Percentiles rank a stretch among this genome's conserved stretches.
Evolutionary conservation across 495 filamentous ascomycete genomes (phyloP).

Genomic region (Viridothelium virens): DNA sequence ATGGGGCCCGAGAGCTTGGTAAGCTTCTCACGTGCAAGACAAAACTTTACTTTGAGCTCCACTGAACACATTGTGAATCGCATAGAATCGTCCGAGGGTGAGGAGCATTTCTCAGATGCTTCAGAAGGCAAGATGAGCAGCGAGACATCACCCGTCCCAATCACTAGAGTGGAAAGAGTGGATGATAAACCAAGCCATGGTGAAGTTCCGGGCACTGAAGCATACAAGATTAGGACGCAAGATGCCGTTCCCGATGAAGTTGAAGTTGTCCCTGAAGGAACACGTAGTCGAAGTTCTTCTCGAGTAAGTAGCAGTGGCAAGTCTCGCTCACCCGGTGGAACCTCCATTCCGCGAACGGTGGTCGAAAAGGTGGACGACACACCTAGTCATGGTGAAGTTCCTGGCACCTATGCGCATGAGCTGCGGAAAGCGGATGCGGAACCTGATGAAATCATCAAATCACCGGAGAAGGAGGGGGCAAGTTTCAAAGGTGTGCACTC

Average conservation of each 20-base stretch:
- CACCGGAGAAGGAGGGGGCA: conserved; percentile 44
- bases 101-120: conserved; percentile 89
- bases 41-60: conserved; percentile 11
- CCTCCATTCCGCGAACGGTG: conserved; percentile 69
- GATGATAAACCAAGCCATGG: conserved; percentile 52
- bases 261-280: conserved; percentile 52
- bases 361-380: conserved; percentile 69
- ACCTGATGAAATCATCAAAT: conserved; percentile 58
- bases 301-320: conserved; percentile 32
- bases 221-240: conserved; percentile 49
- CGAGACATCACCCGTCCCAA: conserved; percentile 50
- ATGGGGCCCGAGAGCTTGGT: conserved; percentile 80
- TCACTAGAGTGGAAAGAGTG: conserved; percentile 52
- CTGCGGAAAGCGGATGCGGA: conserved; percentile 72
- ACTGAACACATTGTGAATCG: background rate
- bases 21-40: conserved; percentile 25
- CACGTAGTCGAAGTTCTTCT: conserved; percentile 42
- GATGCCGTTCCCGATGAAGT: conserved; percentile 63
- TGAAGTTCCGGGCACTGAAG: conserved; percentile 54
- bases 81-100: conserved; percentile 57
- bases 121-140: conserved; percentile 53
- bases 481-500: conserved; percentile 44
- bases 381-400: conserved; percentile 77
- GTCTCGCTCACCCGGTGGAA: conserved; percentile 45
- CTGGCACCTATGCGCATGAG: conserved; percentile 71